Evolutionary conservation across 257 asterid species (phyloP), one percentile per base, ranked within the genome.

Genomic region (Solanum dulcamara): DNA sequence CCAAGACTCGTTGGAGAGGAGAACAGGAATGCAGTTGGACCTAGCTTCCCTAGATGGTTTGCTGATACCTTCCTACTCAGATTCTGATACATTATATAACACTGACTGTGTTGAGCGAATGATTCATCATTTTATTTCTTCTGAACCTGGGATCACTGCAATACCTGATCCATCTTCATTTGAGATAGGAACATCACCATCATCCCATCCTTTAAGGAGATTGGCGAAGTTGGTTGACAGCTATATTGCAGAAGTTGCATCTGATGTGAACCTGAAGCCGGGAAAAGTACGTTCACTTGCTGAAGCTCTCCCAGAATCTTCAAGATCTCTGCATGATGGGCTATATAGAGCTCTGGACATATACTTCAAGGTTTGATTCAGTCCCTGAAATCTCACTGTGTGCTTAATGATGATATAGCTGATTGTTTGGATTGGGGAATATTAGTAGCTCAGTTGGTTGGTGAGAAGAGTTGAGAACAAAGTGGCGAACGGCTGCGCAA

Each of bases 311-410:
- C 99, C 99, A 17, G 97, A 93, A 83, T 91, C 96, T 85, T 92
- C 97, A 9, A 92, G 99, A 90, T 87, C 96, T 62, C 92, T 97
- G 92, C 96, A 97, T 77, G 99, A 97, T 89, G 99, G 99, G 88
- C 86, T 97, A 66, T 97, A 97, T 87, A 90, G 99, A 85, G 98
- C 98, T 50, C 48, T 97, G 53, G 99, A 97, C 87, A 91, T 95
- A 89, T 95, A 91, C 91, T 87, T 97, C 38, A 91, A 97, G 99
- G 99, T 95, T 88, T 74, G 89, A 24, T 26, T 44, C 5, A 22
- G 44, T 28, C 64, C 7, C 30, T 79, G 28, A 59, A n/a, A n/a
- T 17, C 24, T 18, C 42, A 48, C 30, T 79, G 26, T 17, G 83
- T 79, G 44, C 64, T 72, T 30, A 48, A 20, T 79, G 64, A 17